Base-by-base conservation (phyloP, 2,329 filamentous ascomycete genomes). In the Cyanodermella asteris region DNA sequence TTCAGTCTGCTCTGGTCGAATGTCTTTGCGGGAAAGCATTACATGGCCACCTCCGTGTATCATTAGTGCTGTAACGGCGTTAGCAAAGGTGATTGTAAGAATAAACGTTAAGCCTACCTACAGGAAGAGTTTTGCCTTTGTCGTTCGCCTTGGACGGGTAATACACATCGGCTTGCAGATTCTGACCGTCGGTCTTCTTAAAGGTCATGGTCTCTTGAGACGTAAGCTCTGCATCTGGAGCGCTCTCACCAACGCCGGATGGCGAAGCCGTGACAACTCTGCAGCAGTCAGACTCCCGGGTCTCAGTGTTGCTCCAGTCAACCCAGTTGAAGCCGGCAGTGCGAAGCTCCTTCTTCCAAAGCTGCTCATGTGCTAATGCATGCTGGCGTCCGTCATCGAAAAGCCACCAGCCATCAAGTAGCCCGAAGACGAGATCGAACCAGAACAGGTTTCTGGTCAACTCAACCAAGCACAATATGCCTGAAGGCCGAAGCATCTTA, bases 351-450 rank as follows among this genome's bases (percentile, higher is more conserved):
- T n/a, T 20, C 17, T 23, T 9, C 26, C 26, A 31, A 5, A 20
- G 13, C 7, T 26, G 22, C 11, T 20, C 26, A 13, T 10, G 19
- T 18, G 22, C 16, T 12, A 30, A 18, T 24, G 22, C 15, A 20
- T 31, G 11, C 28, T 23, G 3, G 12, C 27, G 21, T 9, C 34
- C 45, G 29, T 50, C 46, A 2, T 45, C 36, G 23, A 47, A 47
- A 2, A 45, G 28, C 49, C 49, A 51, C 48, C 49, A 51, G 4
- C 47, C 49, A 13, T 49, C 46, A 1, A 52, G 34, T 6, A 50
- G 28, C 5, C 49, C 49, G 24, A 47, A 45, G 11, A 49, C 36
- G 6, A 50, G 20, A 29, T 52, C 46, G 5, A 40, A 29, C 39
- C 41, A 46, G 28, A 30, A 36, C 9, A 45, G 26, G 11, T 33